Percentiles rank a stretch among this genome's conserved stretches.
These are phyloP conservation scores for Raffaelea ambrosiae DNA, from an alignment of 2,329 filamentous ascomycete genomes.

Conservation along the genomic window DNA sequence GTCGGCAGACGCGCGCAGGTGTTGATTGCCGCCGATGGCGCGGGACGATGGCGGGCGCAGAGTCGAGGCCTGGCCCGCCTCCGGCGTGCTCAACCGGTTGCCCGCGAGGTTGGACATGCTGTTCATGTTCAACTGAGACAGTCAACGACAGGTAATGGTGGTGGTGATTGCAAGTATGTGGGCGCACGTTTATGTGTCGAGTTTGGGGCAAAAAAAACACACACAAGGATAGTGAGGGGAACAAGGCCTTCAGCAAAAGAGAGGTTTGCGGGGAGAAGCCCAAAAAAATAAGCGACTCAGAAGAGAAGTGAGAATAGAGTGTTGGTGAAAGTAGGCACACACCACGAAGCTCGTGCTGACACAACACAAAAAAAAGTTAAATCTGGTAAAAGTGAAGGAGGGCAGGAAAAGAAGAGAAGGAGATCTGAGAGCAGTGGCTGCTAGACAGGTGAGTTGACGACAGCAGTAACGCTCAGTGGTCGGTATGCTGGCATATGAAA, in stretches of 20 bases:
- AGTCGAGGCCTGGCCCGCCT: conserved; percentile 72
- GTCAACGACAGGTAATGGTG: conserved; percentile 3
- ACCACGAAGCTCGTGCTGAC: conserved; percentile 7
- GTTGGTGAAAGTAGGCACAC: no score
- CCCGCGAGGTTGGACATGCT: conserved; percentile 62
- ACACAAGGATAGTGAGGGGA: conserved; percentile 1
- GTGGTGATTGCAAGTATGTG: not conserved
- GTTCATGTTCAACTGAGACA: conserved; percentile 30
- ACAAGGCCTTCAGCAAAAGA: not conserved
- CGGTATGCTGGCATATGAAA: conserved; percentile 25
- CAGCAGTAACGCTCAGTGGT: conserved; percentile 2
- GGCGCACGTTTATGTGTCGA: no score
- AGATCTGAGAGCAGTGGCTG: not conserved
- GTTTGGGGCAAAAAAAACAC: conserved; percentile 3
- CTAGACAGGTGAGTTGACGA: not conserved
- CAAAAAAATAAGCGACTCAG: not conserved
- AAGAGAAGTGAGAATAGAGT: no score
- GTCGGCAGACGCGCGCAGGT: conserved; percentile 90
- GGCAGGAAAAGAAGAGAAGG: not conserved
- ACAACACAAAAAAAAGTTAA: conserved; percentile 7
- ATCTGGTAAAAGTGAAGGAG: not conserved
- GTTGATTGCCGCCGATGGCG: conserved; percentile 63
- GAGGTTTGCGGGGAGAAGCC: conserved; percentile 6
- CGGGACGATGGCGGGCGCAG: conserved; percentile 77
- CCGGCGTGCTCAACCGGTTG: conserved; percentile 96